Evolutionary conservation across 2,329 filamentous ascomycete species (phyloP).

Genomic region (Claviceps sp.): DNA sequence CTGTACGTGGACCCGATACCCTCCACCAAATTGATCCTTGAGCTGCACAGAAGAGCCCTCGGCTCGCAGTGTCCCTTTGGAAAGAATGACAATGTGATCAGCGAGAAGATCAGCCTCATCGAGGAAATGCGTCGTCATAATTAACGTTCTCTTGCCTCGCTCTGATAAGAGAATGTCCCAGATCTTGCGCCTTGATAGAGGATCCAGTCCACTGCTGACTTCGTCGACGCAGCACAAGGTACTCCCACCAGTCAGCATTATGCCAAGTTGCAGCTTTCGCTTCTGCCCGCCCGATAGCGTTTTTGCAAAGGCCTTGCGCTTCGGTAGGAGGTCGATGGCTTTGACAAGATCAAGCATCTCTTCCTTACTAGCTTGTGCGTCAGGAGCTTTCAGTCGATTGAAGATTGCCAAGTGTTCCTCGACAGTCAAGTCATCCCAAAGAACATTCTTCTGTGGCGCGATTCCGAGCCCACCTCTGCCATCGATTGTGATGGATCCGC

Average conservation of each 20-base stretch:
- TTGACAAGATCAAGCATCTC: conserved; percentile 51
- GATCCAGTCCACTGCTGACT: conserved; percentile 78
- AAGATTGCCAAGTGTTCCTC: conserved; percentile 76
- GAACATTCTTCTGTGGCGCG: conserved; percentile 85
- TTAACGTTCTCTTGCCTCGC: conserved; percentile 66
- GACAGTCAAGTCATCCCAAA: conserved; percentile 82
- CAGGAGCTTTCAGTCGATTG: conserved; percentile 62
- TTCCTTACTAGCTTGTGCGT: conserved; percentile 38
- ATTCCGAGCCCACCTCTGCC: conserved; percentile 70
- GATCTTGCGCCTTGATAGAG: conserved; percentile 73
- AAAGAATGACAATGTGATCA: conserved; percentile 79
- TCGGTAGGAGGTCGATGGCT: conserved; percentile 62
- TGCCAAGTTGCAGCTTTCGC: conserved; percentile 78
- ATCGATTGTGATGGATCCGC: conserved; percentile 64
- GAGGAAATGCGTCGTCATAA: conserved; percentile 85
- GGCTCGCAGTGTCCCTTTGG: conserved; percentile 69
- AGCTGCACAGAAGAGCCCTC: conserved; percentile 76
- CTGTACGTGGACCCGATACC: conserved; percentile 69
- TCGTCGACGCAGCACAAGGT: conserved; percentile 85
- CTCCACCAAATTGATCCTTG: conserved; percentile 69
- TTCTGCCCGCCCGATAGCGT: conserved; percentile 87
- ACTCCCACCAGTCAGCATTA: conserved; percentile 89
- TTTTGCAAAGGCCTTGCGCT: conserved; percentile 56
- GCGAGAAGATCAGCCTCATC: conserved; percentile 86
- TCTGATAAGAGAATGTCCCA: conserved; percentile 89